Conservation (phyloP, 2,329 filamentous ascomycete genomes). For the Cordyceps javanica region DNA sequence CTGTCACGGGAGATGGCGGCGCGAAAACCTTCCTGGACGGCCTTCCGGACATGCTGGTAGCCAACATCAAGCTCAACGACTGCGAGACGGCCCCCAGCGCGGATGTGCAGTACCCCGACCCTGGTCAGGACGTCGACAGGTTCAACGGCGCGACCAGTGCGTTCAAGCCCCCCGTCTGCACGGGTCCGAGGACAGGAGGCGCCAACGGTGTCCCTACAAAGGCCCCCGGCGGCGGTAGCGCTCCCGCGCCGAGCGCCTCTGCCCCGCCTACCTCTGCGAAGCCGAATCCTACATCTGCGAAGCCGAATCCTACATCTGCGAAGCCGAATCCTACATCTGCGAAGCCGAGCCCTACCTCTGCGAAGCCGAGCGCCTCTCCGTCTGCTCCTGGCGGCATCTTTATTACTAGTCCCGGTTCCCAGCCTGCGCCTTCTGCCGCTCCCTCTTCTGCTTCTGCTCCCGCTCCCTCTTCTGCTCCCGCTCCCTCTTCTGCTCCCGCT, state of each 20-base stretch:
- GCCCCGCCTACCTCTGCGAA: not conserved
- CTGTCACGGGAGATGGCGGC: constrained; percentile 50
- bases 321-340: not conserved
- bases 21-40: constrained; percentile 46
- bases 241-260: constrained; percentile 14
- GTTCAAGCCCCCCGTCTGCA: constrained; percentile 23
- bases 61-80: constrained; percentile 56
- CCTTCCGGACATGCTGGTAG: constrained; percentile 67
- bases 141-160: constrained; percentile 34
- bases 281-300: not conserved
- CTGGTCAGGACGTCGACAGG: constrained; percentile 50
- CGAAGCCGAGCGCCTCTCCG: not conserved
- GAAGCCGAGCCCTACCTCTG: not conserved
- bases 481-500: not conserved
- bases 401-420: not conserved
- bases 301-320: not conserved
- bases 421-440: not conserved
- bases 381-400: constrained; percentile 15
- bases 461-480: constrained; percentile 13
- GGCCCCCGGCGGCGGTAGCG: constrained; percentile 14
- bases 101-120: constrained; percentile 63
- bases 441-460: constrained; percentile 14
- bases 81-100: too few species aligned
- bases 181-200: constrained; percentile 20
- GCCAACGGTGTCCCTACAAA: constrained; percentile 19